Evolutionary conservation across 2,329 filamentous ascomycete species (phyloP).

Genomic region (Taxawa tesnikishii): DNA sequence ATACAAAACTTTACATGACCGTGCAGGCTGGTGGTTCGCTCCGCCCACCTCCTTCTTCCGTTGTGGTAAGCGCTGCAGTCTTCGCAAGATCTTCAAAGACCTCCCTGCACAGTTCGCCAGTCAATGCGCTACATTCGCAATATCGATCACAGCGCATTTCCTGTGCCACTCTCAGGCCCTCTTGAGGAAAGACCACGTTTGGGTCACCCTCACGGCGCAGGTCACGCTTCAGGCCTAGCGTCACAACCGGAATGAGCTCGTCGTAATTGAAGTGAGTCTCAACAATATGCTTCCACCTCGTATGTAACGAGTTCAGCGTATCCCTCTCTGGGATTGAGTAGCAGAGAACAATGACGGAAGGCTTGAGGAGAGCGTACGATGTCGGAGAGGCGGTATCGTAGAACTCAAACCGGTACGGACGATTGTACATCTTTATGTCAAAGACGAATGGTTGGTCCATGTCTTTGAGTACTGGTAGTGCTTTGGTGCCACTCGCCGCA

Average conservation of each 20-base stretch:
- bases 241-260: constrained; percentile 42
- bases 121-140: constrained; percentile 50
- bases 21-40: constrained; percentile 26
- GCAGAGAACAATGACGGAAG: constrained; percentile 44
- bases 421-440: constrained; percentile 44
- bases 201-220: constrained; percentile 32
- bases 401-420: constrained; percentile 42
- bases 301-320: constrained; percentile 35
- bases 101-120: constrained; percentile 46
- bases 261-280: constrained; percentile 41
- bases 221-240: constrained; percentile 48
- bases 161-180: constrained; percentile 38
- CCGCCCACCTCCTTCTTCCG: constrained; percentile 36
- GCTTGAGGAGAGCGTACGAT: constrained; percentile 43
- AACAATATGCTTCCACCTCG: constrained; percentile 29
- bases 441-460: constrained; percentile 47
- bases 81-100: constrained; percentile 49
- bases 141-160: constrained; percentile 50
- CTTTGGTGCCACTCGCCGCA: constrained; percentile 11
- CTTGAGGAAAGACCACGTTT: constrained; percentile 36
- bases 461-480: constrained; percentile 36
- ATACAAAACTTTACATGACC: constrained; percentile 30
- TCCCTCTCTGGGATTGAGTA: constrained; percentile 44
- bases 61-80: constrained; percentile 46
- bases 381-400: constrained; percentile 45